Evolutionary conservation across 768 basidiomycete genomes (phyloP).

Genomic region (Clitopilus hobsonii): DNA sequence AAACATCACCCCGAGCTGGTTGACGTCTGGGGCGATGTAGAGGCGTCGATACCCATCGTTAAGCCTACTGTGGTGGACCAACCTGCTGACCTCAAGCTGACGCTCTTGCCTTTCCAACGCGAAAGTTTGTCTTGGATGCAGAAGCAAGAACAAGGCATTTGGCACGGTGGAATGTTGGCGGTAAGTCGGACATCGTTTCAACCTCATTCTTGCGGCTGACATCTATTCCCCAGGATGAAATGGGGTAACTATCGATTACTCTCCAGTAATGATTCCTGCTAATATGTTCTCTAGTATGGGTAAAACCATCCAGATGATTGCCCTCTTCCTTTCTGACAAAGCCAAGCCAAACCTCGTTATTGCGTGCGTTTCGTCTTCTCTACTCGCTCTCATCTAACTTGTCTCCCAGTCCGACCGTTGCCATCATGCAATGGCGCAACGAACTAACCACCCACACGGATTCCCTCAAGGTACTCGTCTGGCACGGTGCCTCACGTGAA

Average conservation of each 20-base stretch:
- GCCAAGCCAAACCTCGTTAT: slow-evolving; percentile 86
- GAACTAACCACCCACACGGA: slow-evolving; percentile 87
- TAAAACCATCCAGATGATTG: slow-evolving; percentile 95
- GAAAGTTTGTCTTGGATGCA: slow-evolving; percentile 97
- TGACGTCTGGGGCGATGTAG: slow-evolving; percentile 86
- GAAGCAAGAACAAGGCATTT: slow-evolving; percentile 82
- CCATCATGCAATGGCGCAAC: slow-evolving; percentile 84
- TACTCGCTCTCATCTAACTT: slow-evolving; percentile 39
- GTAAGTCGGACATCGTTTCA: slow-evolving; percentile 38
- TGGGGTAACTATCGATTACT: slow-evolving; percentile 58
- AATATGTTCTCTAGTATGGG: slow-evolving; percentile 72
- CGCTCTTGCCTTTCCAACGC: slow-evolving; percentile 89
- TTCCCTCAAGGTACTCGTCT: slow-evolving; percentile 82
- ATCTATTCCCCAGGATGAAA: slow-evolving; percentile 62
- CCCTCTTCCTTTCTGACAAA: slow-evolving; percentile 76
- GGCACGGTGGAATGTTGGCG: slow-evolving; percentile 91
- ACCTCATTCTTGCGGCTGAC: neutral
- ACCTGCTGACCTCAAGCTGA: slow-evolving; percentile 78
- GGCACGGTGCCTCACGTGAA: slow-evolving; percentile 81
- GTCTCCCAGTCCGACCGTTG: slow-evolving; percentile 44
- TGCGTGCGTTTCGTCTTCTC: slow-evolving; percentile 52
- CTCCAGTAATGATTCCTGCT: neutral
- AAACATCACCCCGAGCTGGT: slow-evolving; percentile 76
- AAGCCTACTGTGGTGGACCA: slow-evolving; percentile 71
- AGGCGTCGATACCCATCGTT: slow-evolving; percentile 53